These are phyloP conservation scores for Aschersonia sp. DNA, from an alignment of 2,329 filamentous ascomycete genomes.

Conservation along the genomic window DNA sequence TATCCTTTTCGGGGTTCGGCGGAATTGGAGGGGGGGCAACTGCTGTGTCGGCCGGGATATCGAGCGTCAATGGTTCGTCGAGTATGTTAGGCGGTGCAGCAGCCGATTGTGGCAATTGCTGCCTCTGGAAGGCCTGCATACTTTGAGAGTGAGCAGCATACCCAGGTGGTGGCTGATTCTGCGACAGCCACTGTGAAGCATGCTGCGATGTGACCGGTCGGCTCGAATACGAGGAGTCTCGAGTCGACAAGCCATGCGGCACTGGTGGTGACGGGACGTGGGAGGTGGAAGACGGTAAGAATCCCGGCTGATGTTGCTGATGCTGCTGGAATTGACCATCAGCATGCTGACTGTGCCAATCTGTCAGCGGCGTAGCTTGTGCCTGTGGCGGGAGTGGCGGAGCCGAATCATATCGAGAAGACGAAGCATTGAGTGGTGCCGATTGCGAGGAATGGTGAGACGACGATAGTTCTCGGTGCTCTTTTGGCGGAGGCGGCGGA, in stretches of 20 bases:
- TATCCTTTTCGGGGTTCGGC: conserved; percentile 90
- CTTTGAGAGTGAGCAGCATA: conserved; percentile 3
- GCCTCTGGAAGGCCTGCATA: conserved; percentile 2
- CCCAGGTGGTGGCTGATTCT: conserved; percentile 6
- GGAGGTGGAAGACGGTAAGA: background rate
- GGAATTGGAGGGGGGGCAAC: conserved; percentile 71
- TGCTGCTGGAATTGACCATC: conserved; percentile 6
- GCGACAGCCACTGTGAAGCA: conserved; percentile 8
- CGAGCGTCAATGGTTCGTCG: conserved; percentile 39
- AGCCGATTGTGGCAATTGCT: conserved; percentile 9
- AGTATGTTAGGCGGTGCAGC: conserved; percentile 35
- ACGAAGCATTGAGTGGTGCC: conserved; percentile 10
- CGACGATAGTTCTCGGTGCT: conserved; percentile 13
- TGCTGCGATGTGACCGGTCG: conserved; percentile 6
- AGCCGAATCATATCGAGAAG: conserved; percentile 29
- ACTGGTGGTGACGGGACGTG: background rate
- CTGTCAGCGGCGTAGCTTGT: conserved; percentile 1
- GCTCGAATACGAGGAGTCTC: background rate
- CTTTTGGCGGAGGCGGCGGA: conserved; percentile 37
- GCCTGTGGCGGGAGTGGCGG: conserved; percentile 27
- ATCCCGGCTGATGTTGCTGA: conserved; percentile 5
- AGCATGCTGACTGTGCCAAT: conserved; percentile 4
- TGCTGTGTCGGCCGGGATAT: conserved; percentile 31
- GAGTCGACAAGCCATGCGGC: conserved; percentile 1
- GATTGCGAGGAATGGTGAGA: conserved; percentile 12